Evolutionary conservation across 73 alveolate genomes (phyloP), one percentile per base, ranked within the genome.

Genomic region (Paraurostyla sp.): DNA sequence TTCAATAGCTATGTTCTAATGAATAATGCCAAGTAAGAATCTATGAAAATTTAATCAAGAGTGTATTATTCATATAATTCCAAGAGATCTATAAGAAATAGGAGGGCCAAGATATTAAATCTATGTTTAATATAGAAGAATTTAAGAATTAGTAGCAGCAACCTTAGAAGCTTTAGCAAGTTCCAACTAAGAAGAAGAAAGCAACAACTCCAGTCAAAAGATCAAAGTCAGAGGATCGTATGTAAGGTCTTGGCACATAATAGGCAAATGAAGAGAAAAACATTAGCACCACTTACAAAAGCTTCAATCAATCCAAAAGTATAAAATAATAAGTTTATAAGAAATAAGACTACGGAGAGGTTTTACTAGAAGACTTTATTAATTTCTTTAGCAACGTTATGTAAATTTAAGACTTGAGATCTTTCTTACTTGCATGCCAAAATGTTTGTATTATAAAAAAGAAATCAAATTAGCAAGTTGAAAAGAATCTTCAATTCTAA

Each of bases 341-440:
- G 60, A 78, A 49, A 43, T 15, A 25, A 35, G 78, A 78, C 23
- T 54, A 52, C 33, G 69, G 89, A 1, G 89, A 78, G 13, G 78
- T 52, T 2, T 25, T 36, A 52, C 62, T 78, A 1, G 76, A 78
- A 16, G 89, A 78, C 22, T 78, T 78, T 41, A 78, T 78, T n/a
- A 51, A 54, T 36, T 78, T 78, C 41, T 49, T 78, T 32, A 51
- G 51, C 23, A 43, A 78, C 1, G 89, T 78, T 20, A 49, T 78
- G 78, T 48, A 49, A 36, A 78, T 78, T 54, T 20, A 78, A 27
- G 89, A 78, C 29, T 27, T 78, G 23, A 51, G 35, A 54, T 78
- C 89, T 7, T 78, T 78, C 89, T 60, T 78, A 13, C 48, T n/a
- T 7, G 78, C 80, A 1, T 78, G 89, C 62, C 29, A 78, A 27